Evolutionary conservation across 306 rosid genomes (phyloP), one percentile per base, ranked within the genome.

Genomic region (Malus sylvestris): DNA sequence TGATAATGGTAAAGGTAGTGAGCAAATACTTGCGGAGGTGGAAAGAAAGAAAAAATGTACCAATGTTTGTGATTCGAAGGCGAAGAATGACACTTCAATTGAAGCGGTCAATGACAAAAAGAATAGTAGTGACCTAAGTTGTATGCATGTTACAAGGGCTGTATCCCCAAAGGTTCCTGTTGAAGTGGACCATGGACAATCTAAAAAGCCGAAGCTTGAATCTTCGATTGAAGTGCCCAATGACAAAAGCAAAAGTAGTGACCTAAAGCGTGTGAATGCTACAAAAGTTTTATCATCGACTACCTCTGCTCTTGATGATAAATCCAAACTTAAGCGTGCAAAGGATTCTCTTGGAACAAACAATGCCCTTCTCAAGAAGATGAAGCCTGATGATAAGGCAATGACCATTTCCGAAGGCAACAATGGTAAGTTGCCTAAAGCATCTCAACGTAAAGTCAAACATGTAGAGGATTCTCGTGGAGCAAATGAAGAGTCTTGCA

Each of bases 341-440:
- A 80, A 81, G 73, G 83, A 83, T 80, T 46, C 76, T 73, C 46
- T n/a, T 67, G 83, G 73, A 76, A 82, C n/a, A 20, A 84, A 85
- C 61, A 82, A 78, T 59, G 70, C 58, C 66, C 80, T 77, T 66
- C 72, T 81, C 16, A 92, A 89, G 86, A 89, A 83, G 89, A 72
- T 66, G 82, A 91, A 84, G 81, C 76, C 29, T 25, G 75, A 68
- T 25, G 80, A 66, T 16, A 79, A 76, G 68, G 75, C 71, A 27
- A 18, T 76, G 11, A 70, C 77, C 63, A 49, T 68, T 59, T 63
- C 85, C 16, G 4, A 45, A 11, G 51, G 51, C 51, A 45, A 45
- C n/a, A 15, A 53, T 68, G 89, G 80, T 64, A 84, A 81, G 85
- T 81, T 79, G 70, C 51, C 57, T 38, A 85, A 87, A 80, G 81